Evolutionary conservation across 331 rosid species (phyloP), one percentile per base, ranked within the genome.

Genomic region (Spiraea crenata): DNA sequence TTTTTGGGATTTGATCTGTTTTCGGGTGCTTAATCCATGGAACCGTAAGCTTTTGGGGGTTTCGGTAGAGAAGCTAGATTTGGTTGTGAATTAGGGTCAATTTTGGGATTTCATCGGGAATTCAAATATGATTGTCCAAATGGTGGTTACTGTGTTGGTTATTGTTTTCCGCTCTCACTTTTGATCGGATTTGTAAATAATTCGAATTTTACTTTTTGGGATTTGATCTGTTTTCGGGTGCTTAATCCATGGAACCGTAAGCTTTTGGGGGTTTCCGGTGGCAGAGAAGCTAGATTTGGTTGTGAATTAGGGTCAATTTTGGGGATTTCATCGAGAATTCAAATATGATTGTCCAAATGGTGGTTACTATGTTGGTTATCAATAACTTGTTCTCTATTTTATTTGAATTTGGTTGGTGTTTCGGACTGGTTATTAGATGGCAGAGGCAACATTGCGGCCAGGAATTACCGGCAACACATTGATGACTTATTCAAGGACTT

Each of bases 211-310:
- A 34, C 35, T 65, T 67, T 80, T 62, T 64, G 63, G 51, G 41
- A 40, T 65, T 60, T 57, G 59, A 49, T 78, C 59, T 62, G 39
- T 72, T n/a, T 10, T 17, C 25, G 46, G 50, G 49, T 42, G 57
- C 47, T 77, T 47, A 6, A 52, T 77, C 61, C 45, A 40, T 63
- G 59, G 73, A 82, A 80, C 78, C 69, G 11, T 16, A 13, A 9
- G 41, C 45, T 8, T 14, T 57, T 5, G 35, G 2, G 39, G 59
- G 46, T 40, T 42, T 20, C 49, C 25, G 16, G 9, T 59, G 39
- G 41, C 17, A 49, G 48, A 69, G 50, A 17, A 68, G 74, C 20
- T 13, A 45, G 60, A 63, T 41, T 74, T 82, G 75, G 49, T 70
- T 50, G 9, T 62, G 42, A 25, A 44, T 65, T 50, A 11, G 80